A percentile compares a stretch with the other conserved stretches of the same genome.
These are phyloP conservation scores for Schizochytrium sp. DNA, from an alignment of 108 stramenopile genomes.

Conservation along the genomic window DNA sequence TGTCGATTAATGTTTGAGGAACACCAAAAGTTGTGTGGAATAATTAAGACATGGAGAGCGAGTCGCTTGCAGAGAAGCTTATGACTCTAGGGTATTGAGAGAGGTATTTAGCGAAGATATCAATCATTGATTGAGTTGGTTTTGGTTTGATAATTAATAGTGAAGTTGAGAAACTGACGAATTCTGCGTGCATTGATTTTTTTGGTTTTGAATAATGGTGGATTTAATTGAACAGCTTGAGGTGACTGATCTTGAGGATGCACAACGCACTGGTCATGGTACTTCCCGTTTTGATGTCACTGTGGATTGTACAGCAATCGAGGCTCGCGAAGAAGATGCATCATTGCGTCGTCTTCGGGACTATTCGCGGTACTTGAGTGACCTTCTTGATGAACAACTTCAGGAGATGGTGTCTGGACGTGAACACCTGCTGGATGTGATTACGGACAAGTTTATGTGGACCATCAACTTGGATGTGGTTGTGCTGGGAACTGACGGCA, in stretches of 20 bases:
- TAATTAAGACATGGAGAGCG: too few species aligned
- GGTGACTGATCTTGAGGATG: not conserved
- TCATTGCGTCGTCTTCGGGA: not conserved
- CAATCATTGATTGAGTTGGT: too few species aligned
- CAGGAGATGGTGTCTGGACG: slow-evolving; percentile 10
- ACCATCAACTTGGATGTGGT: slow-evolving; percentile 18
- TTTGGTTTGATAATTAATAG: too few species aligned
- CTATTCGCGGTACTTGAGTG: not conserved
- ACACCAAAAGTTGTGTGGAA: too few species aligned
- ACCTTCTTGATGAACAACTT: slow-evolving; percentile 26
- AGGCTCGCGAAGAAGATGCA: slow-evolving; percentile 41
- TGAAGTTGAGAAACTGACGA: too few species aligned
- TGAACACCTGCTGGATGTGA: slow-evolving; percentile 14
- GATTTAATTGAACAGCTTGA: not conserved
- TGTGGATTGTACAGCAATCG: slow-evolving; percentile 53
- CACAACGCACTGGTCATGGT: not conserved
- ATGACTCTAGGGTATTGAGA: too few species aligned
- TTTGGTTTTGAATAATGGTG: too few species aligned
- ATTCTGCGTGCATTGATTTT: too few species aligned
- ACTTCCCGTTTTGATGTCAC: slow-evolving; percentile 9
- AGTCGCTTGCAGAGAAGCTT: too few species aligned
- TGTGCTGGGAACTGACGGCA: slow-evolving; percentile 50
- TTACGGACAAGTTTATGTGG: slow-evolving; percentile 6
- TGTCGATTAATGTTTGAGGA: too few species aligned
- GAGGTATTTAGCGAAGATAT: too few species aligned